Evolutionary conservation across 2,329 filamentous ascomycete genomes (phyloP), one percentile per base, ranked within the genome.

Genomic region (Penicillium hordei): DNA sequence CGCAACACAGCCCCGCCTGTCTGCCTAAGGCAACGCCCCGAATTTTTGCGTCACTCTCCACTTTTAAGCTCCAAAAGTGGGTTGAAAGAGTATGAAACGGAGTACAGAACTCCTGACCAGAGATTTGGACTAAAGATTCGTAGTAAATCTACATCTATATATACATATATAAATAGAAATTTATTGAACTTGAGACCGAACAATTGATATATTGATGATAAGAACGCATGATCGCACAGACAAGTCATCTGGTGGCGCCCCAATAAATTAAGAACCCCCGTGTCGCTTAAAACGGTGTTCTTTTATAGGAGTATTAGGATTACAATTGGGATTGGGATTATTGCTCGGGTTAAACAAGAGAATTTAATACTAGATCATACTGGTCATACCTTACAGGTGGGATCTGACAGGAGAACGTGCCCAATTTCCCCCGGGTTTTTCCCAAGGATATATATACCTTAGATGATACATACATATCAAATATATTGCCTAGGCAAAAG

Each of bases 1-100:
- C 21, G 31, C 31, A 40, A 42, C 17, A 45, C 39, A 44, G 44
- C 50, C 51, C 51, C 51, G 51, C 51, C 33, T 39, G n/a, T 19
- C 6, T 46, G 51, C 51, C 51, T 53, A n/a, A 53, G 51, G 51
- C 50, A 21, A 15, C 23, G 15, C 15, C 13, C 25, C 7, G 10
- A 34, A 29, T 53, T 62, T 62, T 59, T 64, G 62, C 63, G 63
- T 64, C 62, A 63, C 64, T 62, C 60, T 66, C 62, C 64, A 66
- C 63, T 62, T 57, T 49, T 38, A 48, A 65, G 61, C 59, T 63
- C 61, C 55, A 59, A 21, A 21, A 36, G 57, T 61, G 60, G 60
- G 53, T 60, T 61, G 5, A 25, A 49, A 45, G 46, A 34, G 44
- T 49, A 51, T 53, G 38, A 27, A 51, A 52, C 52, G 52, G 52